Evolutionary conservation across 805 yeast species (phyloP), one percentile per base, ranked within the genome.

Genomic region (Saccharomycopsis malanga): DNA sequence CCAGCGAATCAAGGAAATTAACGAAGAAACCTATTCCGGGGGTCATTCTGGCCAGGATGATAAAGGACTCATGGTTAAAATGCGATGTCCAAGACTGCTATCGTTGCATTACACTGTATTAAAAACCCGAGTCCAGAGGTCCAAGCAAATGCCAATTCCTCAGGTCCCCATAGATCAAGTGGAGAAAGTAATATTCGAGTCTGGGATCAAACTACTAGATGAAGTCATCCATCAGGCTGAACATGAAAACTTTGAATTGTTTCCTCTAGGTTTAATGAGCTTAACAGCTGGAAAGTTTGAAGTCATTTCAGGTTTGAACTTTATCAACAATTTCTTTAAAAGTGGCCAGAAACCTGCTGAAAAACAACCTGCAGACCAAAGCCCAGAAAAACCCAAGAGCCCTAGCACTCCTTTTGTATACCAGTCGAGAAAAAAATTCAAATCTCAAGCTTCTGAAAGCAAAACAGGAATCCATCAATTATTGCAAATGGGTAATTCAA

Each of bases 1-100:
- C 24, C 78, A 80, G 42, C 62, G 98, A 46, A 61, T 89, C 4
- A 68, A 73, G 24, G 98, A 91, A 56, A 57, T 83, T 18, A 85
- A 79, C 50, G 89, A 85, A 53, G 95, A 87, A 55, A 21, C 39
- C 7, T 20, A 27, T 3, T 21, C 22, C 10, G n/a, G 14, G n/a
- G 18, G 5, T 22, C 9, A 9, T 32, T 20, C 21, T 4, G 22
- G 27, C 22, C 23, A 12, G 20, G 25, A 27, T 6, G 24, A 22
- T 7, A 32, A 43, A n/a, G 12, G 5, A 9, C 15, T 6, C 17
- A n/a, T 20, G 18, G 36, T 22, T 21, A 43, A 25, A 21, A 20
- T 41, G 14, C 34, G 45, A 27, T 32, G 24, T n/a, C 54, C 54
- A 22, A 45, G 49, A 27, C 15, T 32, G 22, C 23, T 51, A 20